phyloP scores from a whole-genome alignment of 106 monocot species.

The Agapanthus africanus region DNA sequence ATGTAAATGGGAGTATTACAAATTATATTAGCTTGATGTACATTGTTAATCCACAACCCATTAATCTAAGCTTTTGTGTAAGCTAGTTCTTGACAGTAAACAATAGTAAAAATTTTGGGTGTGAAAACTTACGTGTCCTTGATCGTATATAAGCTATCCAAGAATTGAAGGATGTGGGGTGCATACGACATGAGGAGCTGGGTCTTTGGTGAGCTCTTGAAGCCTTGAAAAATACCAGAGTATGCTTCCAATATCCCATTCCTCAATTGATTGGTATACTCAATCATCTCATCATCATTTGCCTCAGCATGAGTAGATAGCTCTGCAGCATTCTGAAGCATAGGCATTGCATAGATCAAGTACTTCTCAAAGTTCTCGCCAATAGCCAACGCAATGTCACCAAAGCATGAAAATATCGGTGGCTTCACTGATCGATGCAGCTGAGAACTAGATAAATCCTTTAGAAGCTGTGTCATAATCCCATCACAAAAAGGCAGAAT shows the following conservation, averaged over 20 bases:
- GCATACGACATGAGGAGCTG: slow-evolving; percentile 73
- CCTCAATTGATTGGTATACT: slow-evolving; percentile 85
- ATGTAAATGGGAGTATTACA: no score
- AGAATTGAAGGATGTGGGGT: slow-evolving; percentile 65
- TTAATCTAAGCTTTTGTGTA: no score
- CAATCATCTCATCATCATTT: slow-evolving; percentile 81
- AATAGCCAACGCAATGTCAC: slow-evolving; percentile 85
- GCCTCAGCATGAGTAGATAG: slow-evolving; percentile 41
- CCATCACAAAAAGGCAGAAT: slow-evolving; percentile 87
- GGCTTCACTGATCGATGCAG: slow-evolving; percentile 92
- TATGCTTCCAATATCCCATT: slow-evolving; percentile 91
- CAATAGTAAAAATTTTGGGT: neutral
- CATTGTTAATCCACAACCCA: no score
- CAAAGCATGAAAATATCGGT: slow-evolving; percentile 95
- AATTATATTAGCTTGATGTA: no score
- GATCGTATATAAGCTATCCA: slow-evolving; percentile 65
- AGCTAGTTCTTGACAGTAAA: neutral
- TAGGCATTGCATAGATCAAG: slow-evolving; percentile 79
- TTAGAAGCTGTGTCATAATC: slow-evolving; percentile 89
- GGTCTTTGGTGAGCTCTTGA: slow-evolving; percentile 74
- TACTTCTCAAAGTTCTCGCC: slow-evolving; percentile 93
- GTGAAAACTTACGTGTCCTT: slow-evolving; percentile 76
- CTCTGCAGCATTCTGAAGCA: slow-evolving; percentile 94
- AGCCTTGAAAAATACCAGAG: slow-evolving; percentile 93
- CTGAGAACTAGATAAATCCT: slow-evolving; percentile 71